phyloP scores from a whole-genome alignment of 768 basidiomycete genomes.

The Lactarius deliciosus region DNA sequence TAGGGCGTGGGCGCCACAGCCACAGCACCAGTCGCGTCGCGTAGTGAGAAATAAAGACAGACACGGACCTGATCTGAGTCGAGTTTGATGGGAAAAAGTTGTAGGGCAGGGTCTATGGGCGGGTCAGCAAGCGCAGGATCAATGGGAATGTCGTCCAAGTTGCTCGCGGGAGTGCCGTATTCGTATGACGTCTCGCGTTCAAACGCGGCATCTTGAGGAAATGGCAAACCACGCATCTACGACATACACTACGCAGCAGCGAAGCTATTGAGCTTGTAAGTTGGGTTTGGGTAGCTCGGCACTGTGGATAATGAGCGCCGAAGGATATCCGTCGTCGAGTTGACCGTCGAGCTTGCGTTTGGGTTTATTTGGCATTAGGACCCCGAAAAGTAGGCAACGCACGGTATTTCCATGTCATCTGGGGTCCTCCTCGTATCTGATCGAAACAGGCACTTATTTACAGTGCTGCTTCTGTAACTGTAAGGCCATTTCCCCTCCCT shows the following conservation, averaged over 20 bases:
- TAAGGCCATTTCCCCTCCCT: neutral
- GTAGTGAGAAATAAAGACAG: slow-evolving; percentile 19
- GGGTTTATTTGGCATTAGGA: slow-evolving; percentile 25
- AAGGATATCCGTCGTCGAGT: slow-evolving; percentile 28
- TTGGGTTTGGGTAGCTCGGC: slow-evolving; percentile 12
- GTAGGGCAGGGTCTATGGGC: slow-evolving; percentile 54
- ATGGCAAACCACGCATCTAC: slow-evolving; percentile 61
- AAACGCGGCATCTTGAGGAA: slow-evolving; percentile 47
- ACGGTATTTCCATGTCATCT: slow-evolving; percentile 9
- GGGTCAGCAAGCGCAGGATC: slow-evolving; percentile 67
- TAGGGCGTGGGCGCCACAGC: slow-evolving; percentile 31
- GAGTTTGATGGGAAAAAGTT: slow-evolving; percentile 33
- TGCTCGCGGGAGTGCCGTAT: slow-evolving; percentile 56
- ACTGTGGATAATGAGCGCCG: slow-evolving; percentile 21
- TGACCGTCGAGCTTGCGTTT: slow-evolving; percentile 30
- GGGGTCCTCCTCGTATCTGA: slow-evolving; percentile 24
- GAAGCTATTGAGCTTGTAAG: slow-evolving; percentile 9
- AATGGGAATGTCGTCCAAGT: slow-evolving; percentile 66
- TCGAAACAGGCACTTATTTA: neutral
- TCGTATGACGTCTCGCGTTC: slow-evolving; percentile 61
- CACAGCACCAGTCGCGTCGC: slow-evolving; percentile 28
- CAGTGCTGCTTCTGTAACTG: neutral
- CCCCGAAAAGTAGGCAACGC: slow-evolving; percentile 13
- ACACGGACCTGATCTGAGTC: slow-evolving; percentile 42
- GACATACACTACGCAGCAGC: slow-evolving; percentile 17